A percentile compares a stretch with the other conserved stretches of the same genome.
Conservation (phyloP, 345 rosid species). For the Gossypium sturtianum region DNA sequence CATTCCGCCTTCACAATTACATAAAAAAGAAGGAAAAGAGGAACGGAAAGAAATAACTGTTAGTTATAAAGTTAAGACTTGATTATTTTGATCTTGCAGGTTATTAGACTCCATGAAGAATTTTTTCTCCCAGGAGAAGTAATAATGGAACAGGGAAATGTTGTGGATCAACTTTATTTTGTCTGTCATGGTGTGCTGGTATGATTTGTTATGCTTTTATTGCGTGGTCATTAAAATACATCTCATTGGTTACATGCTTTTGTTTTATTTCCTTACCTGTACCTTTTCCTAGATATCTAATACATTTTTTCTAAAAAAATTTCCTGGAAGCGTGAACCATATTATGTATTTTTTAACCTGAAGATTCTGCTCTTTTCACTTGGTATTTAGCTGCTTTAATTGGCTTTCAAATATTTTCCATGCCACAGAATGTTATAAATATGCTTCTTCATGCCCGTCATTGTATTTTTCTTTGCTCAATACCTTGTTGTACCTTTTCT, state of each 20-base stretch:
- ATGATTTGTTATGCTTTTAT: conserved; percentile 19
- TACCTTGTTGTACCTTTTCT: neutral
- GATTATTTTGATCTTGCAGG: conserved; percentile 35
- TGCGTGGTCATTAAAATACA: neutral
- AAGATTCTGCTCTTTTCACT: neutral
- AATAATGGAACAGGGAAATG: conserved; percentile 82
- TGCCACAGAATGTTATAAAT: neutral
- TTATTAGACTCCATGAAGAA: conserved; percentile 82
- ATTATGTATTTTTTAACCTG: conserved; percentile 1
- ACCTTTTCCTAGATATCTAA: neutral
- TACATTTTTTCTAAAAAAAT: neutral
- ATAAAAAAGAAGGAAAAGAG: neutral
- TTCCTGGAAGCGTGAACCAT: neutral
- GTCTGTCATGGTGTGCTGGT: conserved; percentile 88
- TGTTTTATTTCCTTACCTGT: neutral
- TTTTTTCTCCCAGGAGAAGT: conserved; percentile 97
- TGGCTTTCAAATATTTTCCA: conserved; percentile 3
- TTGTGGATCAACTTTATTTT: conserved; percentile 87
- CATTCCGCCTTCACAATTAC: neutral
- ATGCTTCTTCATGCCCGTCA: neutral
- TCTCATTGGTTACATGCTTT: neutral
- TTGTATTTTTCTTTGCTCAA: neutral
- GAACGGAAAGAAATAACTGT: neutral
- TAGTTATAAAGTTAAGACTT: neutral
- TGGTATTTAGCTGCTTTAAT: neutral